phyloP scores from a whole-genome alignment of 2,329 filamentous ascomycete species.

The Arthrobotrys iridis region DNA sequence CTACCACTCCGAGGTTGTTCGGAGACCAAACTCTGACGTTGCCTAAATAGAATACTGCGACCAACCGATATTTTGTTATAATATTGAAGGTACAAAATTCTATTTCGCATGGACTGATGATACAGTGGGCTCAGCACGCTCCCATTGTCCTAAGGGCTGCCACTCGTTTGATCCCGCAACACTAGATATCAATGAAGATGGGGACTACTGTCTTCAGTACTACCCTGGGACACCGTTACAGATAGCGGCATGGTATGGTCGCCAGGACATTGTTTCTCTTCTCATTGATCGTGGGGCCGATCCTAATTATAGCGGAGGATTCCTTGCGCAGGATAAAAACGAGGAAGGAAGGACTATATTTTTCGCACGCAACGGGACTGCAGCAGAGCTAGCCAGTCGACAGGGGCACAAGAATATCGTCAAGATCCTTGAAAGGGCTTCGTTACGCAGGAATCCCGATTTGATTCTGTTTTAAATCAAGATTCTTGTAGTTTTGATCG shows the following conservation, averaged over 20 bases:
- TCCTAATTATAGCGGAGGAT: conserved; percentile 49
- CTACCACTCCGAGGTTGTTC: too few species aligned
- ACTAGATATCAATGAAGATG: neutral
- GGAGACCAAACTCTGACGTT: too few species aligned
- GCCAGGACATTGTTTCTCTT: conserved; percentile 12
- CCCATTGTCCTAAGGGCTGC: neutral
- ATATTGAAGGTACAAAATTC: neutral
- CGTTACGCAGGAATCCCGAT: neutral
- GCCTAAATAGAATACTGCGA: too few species aligned
- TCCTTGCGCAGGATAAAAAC: neutral
- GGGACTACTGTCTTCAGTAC: neutral
- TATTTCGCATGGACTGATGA: neutral
- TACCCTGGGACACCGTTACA: neutral
- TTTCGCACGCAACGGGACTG: neutral
- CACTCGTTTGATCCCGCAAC: neutral
- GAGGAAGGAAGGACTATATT: too few species aligned
- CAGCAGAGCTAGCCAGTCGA: neutral
- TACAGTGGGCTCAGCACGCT: neutral
- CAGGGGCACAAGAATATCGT: neutral
- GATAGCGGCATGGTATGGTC: conserved; percentile 22
- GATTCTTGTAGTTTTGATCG: too few species aligned
- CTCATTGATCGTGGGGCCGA: conserved; percentile 26
- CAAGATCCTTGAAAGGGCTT: neutral
- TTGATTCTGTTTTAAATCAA: too few species aligned
- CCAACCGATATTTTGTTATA: too few species aligned